Conservation (phyloP, 2,329 filamentous ascomycete species). For the Epichloe typhina region DNA sequence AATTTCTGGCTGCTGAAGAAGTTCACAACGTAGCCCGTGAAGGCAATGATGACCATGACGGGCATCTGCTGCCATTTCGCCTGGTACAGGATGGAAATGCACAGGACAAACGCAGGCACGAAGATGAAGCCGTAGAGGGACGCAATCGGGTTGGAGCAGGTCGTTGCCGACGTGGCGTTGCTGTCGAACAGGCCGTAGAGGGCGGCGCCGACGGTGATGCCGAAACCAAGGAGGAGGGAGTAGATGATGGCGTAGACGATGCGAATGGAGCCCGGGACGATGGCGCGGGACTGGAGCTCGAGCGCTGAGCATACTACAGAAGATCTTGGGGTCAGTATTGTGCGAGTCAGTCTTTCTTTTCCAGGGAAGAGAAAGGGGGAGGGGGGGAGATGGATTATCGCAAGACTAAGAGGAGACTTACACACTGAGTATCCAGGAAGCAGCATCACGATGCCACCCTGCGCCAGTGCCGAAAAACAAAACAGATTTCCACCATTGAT, state of each 20-base stretch:
- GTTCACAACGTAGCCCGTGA: slow-evolving; percentile 63
- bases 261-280: slow-evolving; percentile 58
- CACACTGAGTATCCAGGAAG: slow-evolving; percentile 51
- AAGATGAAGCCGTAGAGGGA: slow-evolving; percentile 49
- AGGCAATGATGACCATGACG: slow-evolving; percentile 61
- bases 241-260: slow-evolving; percentile 67
- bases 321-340: background rate
- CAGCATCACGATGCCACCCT: slow-evolving; percentile 52
- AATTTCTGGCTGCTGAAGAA: slow-evolving; percentile 58
- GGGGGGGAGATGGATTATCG: too few relatives aligned
- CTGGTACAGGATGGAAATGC: slow-evolving; percentile 64
- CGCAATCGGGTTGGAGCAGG: slow-evolving; percentile 31
- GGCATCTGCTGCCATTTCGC: slow-evolving; percentile 72
- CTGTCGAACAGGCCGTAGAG: slow-evolving; percentile 49
- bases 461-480: slow-evolving; percentile 52
- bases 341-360: background rate
- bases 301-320: slow-evolving; percentile 31
- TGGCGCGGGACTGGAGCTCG: slow-evolving; percentile 55
- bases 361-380: too few relatives aligned
- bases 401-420: slow-evolving; percentile 16
- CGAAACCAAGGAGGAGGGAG: slow-evolving; percentile 58
- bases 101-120: slow-evolving; percentile 60
- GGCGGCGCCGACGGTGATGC: slow-evolving; percentile 53
- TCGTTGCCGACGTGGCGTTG: slow-evolving; percentile 32
- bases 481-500: slow-evolving; percentile 38